A percentile compares a stretch with the other conserved stretches of the same genome.
Conservation (phyloP, 2,329 filamentous ascomycete species). For the Diaporthe caulivora region DNA sequence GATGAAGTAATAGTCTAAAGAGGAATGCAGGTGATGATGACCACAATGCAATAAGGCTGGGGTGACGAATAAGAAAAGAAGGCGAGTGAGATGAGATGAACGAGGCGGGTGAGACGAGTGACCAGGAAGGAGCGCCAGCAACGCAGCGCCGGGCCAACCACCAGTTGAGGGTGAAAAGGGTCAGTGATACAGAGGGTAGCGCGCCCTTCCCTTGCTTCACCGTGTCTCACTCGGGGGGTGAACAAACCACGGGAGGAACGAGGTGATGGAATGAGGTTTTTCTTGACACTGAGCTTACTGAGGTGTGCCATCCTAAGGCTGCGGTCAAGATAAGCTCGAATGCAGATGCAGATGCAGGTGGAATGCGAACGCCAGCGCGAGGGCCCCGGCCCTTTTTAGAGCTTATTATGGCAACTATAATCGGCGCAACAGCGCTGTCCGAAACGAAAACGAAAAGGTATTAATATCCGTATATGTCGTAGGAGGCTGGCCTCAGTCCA, state of each 20-base stretch:
- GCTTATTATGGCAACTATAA: slow-evolving; percentile 14
- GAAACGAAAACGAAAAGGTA: slow-evolving; percentile 20
- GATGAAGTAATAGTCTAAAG: background rate
- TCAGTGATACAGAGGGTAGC: slow-evolving; percentile 4
- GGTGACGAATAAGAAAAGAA: background rate
- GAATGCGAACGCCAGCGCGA: background rate
- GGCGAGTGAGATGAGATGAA: background rate
- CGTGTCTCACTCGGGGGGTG: slow-evolving; percentile 36
- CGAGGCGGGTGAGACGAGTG: slow-evolving; percentile 1
- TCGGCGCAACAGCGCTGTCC: background rate
- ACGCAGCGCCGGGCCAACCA: background rate
- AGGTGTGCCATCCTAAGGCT: slow-evolving; percentile 38
- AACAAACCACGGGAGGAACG: background rate
- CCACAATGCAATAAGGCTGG: background rate
- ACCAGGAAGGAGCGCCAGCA: slow-evolving; percentile 25
- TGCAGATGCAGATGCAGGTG: slow-evolving; percentile 30
- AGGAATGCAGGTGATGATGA: slow-evolving; percentile 1
- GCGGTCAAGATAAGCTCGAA: slow-evolving; percentile 25
- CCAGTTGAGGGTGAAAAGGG: background rate
- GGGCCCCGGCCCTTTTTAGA: background rate
- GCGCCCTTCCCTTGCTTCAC: slow-evolving; percentile 29
- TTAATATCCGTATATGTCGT: slow-evolving; percentile 21
- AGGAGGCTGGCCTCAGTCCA: slow-evolving; percentile 12
- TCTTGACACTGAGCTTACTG: slow-evolving; percentile 37
- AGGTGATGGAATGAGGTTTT: background rate